Conservation (phyloP, 306 rosid genomes). For the Adenanthera pavonina region DNA sequence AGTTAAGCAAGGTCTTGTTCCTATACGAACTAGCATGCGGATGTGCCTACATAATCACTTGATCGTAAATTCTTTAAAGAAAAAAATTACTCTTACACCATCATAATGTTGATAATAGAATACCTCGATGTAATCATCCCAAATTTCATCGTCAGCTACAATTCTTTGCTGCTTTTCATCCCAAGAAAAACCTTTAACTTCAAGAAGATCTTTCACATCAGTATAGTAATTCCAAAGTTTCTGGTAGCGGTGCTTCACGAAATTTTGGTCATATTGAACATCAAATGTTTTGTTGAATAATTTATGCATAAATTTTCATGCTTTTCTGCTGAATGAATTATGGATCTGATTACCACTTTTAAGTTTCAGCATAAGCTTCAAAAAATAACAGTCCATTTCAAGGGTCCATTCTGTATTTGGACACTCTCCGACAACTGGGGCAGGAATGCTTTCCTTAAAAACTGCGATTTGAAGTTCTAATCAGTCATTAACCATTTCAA, state of each 20-base stretch:
- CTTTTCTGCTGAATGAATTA: conserved; percentile 47
- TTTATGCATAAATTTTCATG: conserved; percentile 54
- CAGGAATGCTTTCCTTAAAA: conserved; percentile 39
- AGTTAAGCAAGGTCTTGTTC: conserved; percentile 54
- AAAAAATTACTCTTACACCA: neutral
- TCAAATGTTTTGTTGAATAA: conserved; percentile 56
- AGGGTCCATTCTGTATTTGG: conserved; percentile 47
- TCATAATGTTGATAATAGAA: conserved; percentile 18
- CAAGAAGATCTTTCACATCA: conserved; percentile 50
- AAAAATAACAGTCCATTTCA: conserved; percentile 55
- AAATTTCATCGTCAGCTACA: conserved; percentile 51
- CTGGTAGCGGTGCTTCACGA: conserved; percentile 52
- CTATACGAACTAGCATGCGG: conserved; percentile 51
- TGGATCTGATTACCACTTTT: conserved; percentile 46
- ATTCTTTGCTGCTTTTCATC: conserved; percentile 58
- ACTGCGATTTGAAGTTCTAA: conserved; percentile 37
- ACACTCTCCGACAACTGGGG: conserved; percentile 36
- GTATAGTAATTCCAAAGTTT: conserved; percentile 51
- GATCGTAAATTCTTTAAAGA: conserved; percentile 28
- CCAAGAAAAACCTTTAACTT: conserved; percentile 53
- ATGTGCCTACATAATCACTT: conserved; percentile 54
- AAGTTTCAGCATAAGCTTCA: conserved; percentile 61
- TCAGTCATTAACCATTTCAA: neutral
- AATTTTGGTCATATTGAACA: conserved; percentile 42
- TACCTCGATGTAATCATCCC: conserved; percentile 62